phyloP scores from a whole-genome alignment of 495 filamentous ascomycete genomes.

The Staphylotrichum longicolle region DNA sequence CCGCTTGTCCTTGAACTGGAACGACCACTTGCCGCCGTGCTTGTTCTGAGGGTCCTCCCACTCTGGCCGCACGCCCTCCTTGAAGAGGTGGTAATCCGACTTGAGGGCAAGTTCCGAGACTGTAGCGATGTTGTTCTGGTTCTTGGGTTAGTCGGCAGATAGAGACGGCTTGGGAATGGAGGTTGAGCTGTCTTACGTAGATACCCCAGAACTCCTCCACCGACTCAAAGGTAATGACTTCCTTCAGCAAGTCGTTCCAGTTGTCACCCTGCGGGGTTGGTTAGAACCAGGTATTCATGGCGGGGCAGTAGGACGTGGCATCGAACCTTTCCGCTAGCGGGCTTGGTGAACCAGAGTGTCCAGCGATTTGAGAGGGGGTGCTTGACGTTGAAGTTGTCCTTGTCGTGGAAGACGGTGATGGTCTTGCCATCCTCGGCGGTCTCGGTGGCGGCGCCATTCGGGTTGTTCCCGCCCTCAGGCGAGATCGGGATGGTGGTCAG shows the following conservation, averaged over 20 bases:
- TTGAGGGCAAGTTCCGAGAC: conserved; percentile 94
- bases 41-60: conserved; percentile 99
- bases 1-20: conserved; percentile 93
- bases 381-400: conserved; percentile 98
- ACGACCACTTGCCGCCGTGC: conserved; percentile 98
- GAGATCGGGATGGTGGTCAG: conserved; percentile 71
- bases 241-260: conserved; percentile 97
- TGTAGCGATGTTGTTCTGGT: conserved; percentile 95
- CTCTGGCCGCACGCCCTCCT: conserved; percentile 91
- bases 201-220: conserved; percentile 99
- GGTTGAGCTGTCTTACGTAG: conserved; percentile 65
- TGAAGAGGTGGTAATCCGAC: conserved; percentile 99
- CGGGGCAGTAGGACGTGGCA: conserved; percentile 5
- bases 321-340: conserved; percentile 88
- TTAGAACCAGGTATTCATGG: conserved; percentile 19
- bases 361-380: conserved; percentile 93
- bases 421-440: conserved; percentile 53
- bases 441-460: conserved; percentile 36
- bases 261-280: conserved; percentile 70
- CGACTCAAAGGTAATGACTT: conserved; percentile 96
- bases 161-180: not conserved
- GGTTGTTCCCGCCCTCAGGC: conserved; percentile 53
- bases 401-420: conserved; percentile 93
- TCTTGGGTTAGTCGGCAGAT: conserved; percentile 23
- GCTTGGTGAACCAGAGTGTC: conserved; percentile 99